A percentile compares a stretch with the other conserved stretches of the same genome.
phyloP scores from a whole-genome alignment of 495 filamentous ascomycete species.

The Penicillium cinerascens region DNA sequence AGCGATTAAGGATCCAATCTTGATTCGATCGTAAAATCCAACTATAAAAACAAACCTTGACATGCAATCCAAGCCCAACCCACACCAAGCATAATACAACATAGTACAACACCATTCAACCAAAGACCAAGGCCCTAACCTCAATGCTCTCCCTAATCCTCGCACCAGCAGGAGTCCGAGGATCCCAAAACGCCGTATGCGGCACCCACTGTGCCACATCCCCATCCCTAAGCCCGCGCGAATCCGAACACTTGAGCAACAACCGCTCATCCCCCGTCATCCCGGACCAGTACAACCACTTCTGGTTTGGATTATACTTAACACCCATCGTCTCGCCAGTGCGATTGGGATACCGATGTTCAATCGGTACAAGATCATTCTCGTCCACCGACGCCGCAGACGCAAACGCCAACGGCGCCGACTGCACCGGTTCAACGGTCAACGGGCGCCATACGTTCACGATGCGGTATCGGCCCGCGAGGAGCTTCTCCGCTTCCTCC shows the following conservation, averaged over 20 bases:
- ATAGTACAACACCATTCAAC: constrained; percentile 33
- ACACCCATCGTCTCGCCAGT: constrained; percentile 78
- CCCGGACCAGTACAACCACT: constrained; percentile 78
- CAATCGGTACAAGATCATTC: constrained; percentile 61
- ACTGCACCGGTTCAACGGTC: constrained; percentile 62
- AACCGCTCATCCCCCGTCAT: constrained; percentile 72
- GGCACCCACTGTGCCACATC: constrained; percentile 64
- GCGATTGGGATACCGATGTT: constrained; percentile 72
- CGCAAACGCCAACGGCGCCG: constrained; percentile 68
- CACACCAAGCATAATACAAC: no score
- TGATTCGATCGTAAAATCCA: not conserved
- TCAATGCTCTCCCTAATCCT: constrained; percentile 78
- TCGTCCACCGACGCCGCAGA: constrained; percentile 53
- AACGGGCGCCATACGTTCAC: constrained; percentile 87
- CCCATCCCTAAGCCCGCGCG: constrained; percentile 39
- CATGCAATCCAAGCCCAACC: no score
- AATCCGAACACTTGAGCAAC: constrained; percentile 79
- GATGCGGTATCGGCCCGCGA: constrained; percentile 67
- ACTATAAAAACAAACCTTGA: not conserved
- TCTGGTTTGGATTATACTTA: constrained; percentile 51
- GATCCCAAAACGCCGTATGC: constrained; percentile 79
- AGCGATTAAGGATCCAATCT: no score
- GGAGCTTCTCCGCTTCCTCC: constrained; percentile 52
- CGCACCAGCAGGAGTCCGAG: constrained; percentile 57
- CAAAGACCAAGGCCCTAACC: constrained; percentile 81